Conservation (phyloP, 2,329 filamentous ascomycete genomes). For the Ilyonectria destructans region DNA sequence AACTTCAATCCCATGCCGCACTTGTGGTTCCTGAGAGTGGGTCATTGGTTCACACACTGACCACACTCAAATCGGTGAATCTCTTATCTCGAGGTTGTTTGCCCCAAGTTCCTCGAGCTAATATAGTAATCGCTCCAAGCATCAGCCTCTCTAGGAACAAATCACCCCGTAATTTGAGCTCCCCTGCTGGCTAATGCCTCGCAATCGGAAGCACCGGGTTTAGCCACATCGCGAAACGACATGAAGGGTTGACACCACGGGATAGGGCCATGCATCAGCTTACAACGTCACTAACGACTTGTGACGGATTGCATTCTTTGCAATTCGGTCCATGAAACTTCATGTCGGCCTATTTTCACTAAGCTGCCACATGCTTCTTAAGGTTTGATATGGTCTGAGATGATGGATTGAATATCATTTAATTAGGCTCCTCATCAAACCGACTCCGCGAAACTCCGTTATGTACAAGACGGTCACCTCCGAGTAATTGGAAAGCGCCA, state of each 20-base stretch:
- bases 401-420: background rate
- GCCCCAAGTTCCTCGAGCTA: background rate
- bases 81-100: background rate
- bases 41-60: background rate
- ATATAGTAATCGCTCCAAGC: background rate
- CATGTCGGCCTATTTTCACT: background rate
- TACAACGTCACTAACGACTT: background rate
- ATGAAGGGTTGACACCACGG: background rate
- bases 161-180: background rate
- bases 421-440: background rate
- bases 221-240: background rate
- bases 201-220: background rate
- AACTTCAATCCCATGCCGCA: background rate
- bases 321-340: background rate
- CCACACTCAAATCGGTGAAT: constrained; percentile 2
- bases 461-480: background rate
- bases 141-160: background rate
- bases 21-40: constrained; percentile 6
- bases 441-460: background rate
- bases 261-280: background rate
- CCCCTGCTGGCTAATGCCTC: background rate
- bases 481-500: background rate
- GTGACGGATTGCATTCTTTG: background rate
- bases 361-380: background rate
- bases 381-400: background rate